Evolutionary conservation across 352 stramenopile species (phyloP), one percentile per base, ranked within the genome.

Genomic region (Pythium sukuiense): DNA sequence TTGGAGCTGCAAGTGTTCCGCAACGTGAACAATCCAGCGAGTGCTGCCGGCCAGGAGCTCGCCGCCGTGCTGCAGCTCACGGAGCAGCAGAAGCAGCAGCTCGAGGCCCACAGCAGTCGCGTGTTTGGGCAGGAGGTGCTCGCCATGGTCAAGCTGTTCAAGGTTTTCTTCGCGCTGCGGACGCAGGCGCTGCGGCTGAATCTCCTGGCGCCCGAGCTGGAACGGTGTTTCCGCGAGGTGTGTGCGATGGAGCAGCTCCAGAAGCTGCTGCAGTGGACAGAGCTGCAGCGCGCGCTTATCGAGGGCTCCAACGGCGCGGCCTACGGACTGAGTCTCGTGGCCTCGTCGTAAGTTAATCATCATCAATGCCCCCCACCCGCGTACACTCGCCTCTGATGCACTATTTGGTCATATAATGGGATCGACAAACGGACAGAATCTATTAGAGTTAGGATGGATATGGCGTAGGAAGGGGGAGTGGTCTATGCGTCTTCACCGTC

Each of bases 191-290:
- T 86, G 55, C 75, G 71, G 27, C 61, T 95, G 9, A 85, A 88
- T 59, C 65, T 88, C n/a, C 45, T 95, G 56, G 80, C 78, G 6
- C 87, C 87, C 16, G 83, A 75, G 32, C 69, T 95, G 35, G 87
- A 95, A 63, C 69, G 61, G 45, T 86, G 83, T 69, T 85, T 95
- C 50, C 80, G 78, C 29, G 81, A 89, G 16, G 45, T 72, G 48
- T 90, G 83, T 69, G 85, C 83, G 33, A 76, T 85, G 43, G 87
- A 92, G 49, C 87, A 95, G 69, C 63, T 95, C 39, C 76, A 88
- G 55, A 80, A 71, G 58, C 60, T 95, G 41, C 54, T 93, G 46
- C 79, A 92, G 60, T 95, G 85, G 83, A 86, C 81, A n/a, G 85
- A 92, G 67, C 81, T 66, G 12, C 74, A 93, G 62, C 85, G 82